Conservation (phyloP, 345 rosid species). For the Eucalyptus marginata region DNA sequence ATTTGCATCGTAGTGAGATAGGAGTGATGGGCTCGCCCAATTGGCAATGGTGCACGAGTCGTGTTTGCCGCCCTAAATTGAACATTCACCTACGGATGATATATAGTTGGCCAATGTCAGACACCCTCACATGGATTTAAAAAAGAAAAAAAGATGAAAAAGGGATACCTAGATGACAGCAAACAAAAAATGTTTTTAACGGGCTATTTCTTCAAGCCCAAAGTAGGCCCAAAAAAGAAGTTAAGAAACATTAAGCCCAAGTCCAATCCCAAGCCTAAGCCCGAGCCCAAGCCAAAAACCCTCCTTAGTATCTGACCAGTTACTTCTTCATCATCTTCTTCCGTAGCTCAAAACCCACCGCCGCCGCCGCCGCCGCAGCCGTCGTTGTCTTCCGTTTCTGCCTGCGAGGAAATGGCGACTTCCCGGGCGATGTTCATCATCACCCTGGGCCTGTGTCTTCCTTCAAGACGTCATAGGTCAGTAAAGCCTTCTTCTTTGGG, state of each 20-base stretch:
- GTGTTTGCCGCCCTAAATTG: background rate
- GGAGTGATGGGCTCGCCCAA: background rate
- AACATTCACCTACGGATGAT: background rate
- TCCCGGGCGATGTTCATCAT: rapidly evolving
- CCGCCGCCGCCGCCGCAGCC: background rate
- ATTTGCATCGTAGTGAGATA: background rate
- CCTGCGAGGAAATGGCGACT: background rate
- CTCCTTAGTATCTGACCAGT: background rate
- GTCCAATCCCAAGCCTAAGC: background rate
- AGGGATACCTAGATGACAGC: background rate
- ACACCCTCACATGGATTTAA: background rate
- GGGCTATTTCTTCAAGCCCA: background rate
- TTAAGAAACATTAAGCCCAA: background rate
- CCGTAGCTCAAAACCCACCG: background rate
- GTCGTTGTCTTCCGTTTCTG: background rate
- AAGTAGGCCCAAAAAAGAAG: background rate
- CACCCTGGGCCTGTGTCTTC: background rate
- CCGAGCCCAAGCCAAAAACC: background rate
- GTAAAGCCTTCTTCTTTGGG: background rate
- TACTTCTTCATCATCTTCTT: background rate
- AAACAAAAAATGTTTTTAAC: background rate
- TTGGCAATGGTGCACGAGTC: background rate
- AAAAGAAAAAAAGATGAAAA: no score
- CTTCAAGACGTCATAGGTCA: background rate
- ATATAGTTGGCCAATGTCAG: background rate